Conservation (phyloP, 768 basidiomycete species). For the Coprinopsis strossmayeri region DNA sequence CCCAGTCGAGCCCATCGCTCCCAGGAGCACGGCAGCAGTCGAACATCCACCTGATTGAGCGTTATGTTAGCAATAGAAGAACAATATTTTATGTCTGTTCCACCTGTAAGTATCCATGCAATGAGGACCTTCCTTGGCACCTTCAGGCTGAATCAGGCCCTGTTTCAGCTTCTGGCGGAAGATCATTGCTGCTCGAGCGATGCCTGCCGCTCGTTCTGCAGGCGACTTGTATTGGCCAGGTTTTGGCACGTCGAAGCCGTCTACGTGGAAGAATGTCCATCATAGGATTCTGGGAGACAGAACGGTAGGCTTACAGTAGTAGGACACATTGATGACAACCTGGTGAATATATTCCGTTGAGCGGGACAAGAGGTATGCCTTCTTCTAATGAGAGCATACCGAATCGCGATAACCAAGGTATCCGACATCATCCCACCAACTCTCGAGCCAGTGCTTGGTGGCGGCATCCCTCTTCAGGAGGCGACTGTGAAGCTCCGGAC, state of each 20-base stretch:
- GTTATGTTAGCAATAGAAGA: slow-evolving; percentile 4
- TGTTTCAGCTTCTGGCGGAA: slow-evolving; percentile 66
- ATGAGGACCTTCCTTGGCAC: slow-evolving; percentile 58
- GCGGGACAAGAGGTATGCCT: too few relatives aligned
- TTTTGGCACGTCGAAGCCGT: slow-evolving; percentile 63
- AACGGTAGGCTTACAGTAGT: slow-evolving; percentile 60
- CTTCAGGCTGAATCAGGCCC: slow-evolving; percentile 60
- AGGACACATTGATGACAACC: slow-evolving; percentile 91
- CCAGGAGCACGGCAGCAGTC: slow-evolving; percentile 83
- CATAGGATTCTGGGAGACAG: slow-evolving; percentile 8
- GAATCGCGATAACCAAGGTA: slow-evolving; percentile 87
- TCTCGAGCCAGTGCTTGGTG: slow-evolving; percentile 77
- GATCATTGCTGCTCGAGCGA: slow-evolving; percentile 65
- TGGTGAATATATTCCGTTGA: too few relatives aligned
- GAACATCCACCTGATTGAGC: slow-evolving; percentile 73
- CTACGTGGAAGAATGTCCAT: slow-evolving; percentile 27
- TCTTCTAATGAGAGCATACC: slow-evolving; percentile 32
- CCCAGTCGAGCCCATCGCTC: slow-evolving; percentile 69
- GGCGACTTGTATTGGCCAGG: slow-evolving; percentile 55
- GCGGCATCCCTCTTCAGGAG: slow-evolving; percentile 49
- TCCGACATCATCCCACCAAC: slow-evolving; percentile 89
- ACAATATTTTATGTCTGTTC: too few relatives aligned
- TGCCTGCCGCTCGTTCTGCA: slow-evolving; percentile 61
- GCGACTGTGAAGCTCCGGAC: slow-evolving; percentile 54
- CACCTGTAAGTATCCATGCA: slow-evolving; percentile 89